phyloP scores from a whole-genome alignment of 306 rosid species.

The Corylus heterophylla region DNA sequence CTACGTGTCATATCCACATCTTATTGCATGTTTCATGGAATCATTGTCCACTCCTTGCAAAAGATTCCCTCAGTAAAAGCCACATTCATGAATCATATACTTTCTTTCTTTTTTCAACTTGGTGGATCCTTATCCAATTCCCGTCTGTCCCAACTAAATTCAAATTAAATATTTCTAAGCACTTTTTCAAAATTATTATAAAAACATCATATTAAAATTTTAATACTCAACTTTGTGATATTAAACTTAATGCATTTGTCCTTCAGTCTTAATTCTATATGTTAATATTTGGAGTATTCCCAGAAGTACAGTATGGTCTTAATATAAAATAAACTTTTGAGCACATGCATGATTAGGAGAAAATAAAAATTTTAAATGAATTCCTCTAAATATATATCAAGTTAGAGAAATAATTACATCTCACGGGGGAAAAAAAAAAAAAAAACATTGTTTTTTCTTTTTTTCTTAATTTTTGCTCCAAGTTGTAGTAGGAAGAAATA shows the following conservation, averaged over 20 bases:
- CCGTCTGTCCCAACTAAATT: neutral
- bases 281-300: neutral
- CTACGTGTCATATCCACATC: neutral
- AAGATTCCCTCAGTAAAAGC: neutral
- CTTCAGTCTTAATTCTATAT: neutral
- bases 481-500: no score
- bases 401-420: no score
- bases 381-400: no score
- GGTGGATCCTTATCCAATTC: neutral
- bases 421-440: no score
- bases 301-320: no score
- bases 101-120: neutral
- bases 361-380: no score
- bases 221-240: neutral
- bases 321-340: no score
- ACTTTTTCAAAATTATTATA: neutral
- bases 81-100: neutral
- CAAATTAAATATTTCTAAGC: neutral
- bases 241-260: neutral
- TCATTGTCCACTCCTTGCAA: conserved; percentile 25
- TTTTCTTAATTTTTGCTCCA: no score
- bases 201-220: neutral
- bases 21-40: conserved; percentile 11
- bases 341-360: no score
- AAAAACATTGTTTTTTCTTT: no score